phyloP scores from a whole-genome alignment of 371 early-diverging fungal genomes.

The Choanephora cucurbitarum region DNA sequence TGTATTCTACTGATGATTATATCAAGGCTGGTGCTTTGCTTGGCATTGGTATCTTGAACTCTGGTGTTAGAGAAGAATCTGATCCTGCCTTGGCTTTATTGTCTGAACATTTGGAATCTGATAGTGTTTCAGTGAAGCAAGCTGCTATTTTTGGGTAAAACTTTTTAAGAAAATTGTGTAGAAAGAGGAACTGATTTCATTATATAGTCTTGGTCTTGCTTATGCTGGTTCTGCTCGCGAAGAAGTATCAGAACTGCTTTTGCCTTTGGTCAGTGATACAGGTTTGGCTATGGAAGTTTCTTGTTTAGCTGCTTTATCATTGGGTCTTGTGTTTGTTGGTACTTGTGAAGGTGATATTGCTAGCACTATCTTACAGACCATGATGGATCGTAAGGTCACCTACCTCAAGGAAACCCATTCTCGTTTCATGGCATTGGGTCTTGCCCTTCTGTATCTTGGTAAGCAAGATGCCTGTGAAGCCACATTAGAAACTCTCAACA shows the following conservation, averaged over 20 bases:
- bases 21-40: conserved; percentile 96
- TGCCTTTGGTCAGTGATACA: conserved; percentile 85
- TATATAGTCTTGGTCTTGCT: conserved; percentile 85
- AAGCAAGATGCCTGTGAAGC: conserved; percentile 90
- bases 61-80: conserved; percentile 87
- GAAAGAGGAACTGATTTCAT: not conserved
- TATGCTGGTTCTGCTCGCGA: conserved; percentile 92
- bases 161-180: not conserved
- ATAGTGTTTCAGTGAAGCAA: conserved; percentile 51
- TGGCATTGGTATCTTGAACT: conserved; percentile 90
- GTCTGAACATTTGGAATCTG: conserved; percentile 77
- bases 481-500: conserved; percentile 92
- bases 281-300: conserved; percentile 87
- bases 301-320: conserved; percentile 86
- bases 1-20: conserved; percentile 85
- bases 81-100: conserved; percentile 95
- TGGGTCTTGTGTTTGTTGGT: conserved; percentile 93
- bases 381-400: conserved; percentile 92
- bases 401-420: conserved; percentile 83
- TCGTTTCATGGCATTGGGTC: conserved; percentile 91
- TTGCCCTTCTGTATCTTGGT: conserved; percentile 88
- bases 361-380: conserved; percentile 87
- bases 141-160: conserved; percentile 77
- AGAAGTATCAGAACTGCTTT: conserved; percentile 81
- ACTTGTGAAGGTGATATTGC: conserved; percentile 92